Evolutionary conservation across 176 grass and related monocot genomes (phyloP).

Genomic region (Eleusine coracana): DNA sequence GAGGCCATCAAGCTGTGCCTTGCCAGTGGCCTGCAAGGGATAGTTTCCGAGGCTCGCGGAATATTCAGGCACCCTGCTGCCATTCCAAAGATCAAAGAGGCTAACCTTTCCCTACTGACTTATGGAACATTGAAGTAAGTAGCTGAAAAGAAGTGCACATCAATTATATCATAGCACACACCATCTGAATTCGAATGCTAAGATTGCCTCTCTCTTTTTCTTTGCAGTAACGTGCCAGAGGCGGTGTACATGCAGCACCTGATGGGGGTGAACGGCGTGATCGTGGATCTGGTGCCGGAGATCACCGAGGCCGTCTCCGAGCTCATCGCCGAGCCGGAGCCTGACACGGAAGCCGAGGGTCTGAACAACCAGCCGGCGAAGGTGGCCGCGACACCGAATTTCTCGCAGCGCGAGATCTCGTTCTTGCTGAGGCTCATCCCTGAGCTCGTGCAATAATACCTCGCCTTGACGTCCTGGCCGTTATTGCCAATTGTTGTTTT

Average conservation of each 20-base stretch:
- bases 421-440: constrained; percentile 92
- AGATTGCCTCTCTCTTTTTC: background rate
- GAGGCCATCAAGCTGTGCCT: constrained; percentile 76
- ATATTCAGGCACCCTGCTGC: constrained; percentile 70
- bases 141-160: background rate
- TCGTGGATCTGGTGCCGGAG: constrained; percentile 83
- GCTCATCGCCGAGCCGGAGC: constrained; percentile 38
- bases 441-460: constrained; percentile 69
- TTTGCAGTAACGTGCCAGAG: constrained; percentile 83
- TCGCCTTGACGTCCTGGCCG: background rate
- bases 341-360: constrained; percentile 7
- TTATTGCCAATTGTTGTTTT: background rate
- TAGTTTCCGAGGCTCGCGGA: constrained; percentile 78
- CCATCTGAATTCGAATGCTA: background rate
- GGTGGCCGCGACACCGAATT: constrained; percentile 45
- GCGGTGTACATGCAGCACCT: constrained; percentile 92
- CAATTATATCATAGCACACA: background rate
- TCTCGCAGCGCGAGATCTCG: constrained; percentile 73
- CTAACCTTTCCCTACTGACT: constrained; percentile 71
- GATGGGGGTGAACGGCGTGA: constrained; percentile 85
- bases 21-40: constrained; percentile 64
- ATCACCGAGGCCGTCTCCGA: constrained; percentile 68
- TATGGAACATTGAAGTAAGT: constrained; percentile 87
- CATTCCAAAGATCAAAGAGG: constrained; percentile 80
- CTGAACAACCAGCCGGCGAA: background rate